Percentiles rank a stretch among this genome's conserved stretches.
Evolutionary conservation across 148 eudicot species (phyloP).

Genomic region (Fagopyrum tataricum): DNA sequence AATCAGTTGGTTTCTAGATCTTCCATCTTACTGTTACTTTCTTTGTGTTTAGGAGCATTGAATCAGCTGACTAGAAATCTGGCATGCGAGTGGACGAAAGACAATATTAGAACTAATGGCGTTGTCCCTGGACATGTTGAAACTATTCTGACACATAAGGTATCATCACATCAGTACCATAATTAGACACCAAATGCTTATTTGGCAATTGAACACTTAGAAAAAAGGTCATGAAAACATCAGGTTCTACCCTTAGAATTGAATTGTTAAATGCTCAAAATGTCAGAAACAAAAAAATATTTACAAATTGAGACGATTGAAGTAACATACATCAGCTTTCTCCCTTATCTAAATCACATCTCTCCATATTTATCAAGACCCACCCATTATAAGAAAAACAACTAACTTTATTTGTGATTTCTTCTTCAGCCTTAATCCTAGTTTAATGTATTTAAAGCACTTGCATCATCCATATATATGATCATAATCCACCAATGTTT

Average conservation of each 20-base stretch:
- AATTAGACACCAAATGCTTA: not conserved
- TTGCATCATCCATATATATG: not conserved
- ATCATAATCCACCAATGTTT: conserved; percentile 7
- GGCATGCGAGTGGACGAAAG: too few species aligned
- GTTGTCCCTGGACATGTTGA: too few species aligned
- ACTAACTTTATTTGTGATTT: not conserved
- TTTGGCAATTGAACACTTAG: not conserved
- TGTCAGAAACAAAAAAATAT: not conserved
- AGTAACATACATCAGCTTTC: not conserved
- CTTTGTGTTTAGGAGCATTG: too few species aligned
- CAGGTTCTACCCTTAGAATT: too few species aligned
- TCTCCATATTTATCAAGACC: not conserved
- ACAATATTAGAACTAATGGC: too few species aligned
- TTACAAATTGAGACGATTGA: not conserved
- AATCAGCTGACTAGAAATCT: too few species aligned
- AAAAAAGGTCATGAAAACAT: not conserved
- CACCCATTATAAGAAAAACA: not conserved
- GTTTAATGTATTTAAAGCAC: not conserved
- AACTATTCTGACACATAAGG: too few species aligned
- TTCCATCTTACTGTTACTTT: too few species aligned
- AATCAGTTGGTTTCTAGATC: too few species aligned
- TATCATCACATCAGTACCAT: conserved; percentile 10
- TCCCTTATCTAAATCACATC: not conserved
- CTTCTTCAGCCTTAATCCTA: not conserved
- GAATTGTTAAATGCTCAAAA: not conserved